A percentile compares a stretch with the other conserved stretches of the same genome.
Conservation (phyloP, 495 filamentous ascomycete genomes). For the Neurospora africana region DNA sequence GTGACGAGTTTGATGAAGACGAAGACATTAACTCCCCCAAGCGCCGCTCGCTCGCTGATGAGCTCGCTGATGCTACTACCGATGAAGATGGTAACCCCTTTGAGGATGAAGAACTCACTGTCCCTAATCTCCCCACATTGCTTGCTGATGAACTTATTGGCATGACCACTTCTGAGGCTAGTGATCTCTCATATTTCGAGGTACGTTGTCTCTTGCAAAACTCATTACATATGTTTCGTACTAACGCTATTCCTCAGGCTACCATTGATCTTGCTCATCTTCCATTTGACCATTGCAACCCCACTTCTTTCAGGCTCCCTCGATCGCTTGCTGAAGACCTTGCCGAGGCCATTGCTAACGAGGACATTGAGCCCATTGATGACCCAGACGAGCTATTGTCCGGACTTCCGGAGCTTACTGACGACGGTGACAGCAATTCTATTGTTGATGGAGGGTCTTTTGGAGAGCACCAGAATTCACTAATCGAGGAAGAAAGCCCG, state of each 20-base stretch:
- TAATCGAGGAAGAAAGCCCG: neutral
- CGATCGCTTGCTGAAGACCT: neutral
- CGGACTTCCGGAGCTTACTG: neutral
- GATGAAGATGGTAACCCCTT: neutral
- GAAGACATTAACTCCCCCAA: neutral
- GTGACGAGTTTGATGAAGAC: neutral
- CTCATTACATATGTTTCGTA: neutral
- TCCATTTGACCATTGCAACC: neutral
- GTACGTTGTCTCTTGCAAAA: neutral
- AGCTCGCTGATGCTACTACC: neutral
- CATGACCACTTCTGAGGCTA: neutral
- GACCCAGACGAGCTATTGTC: neutral
- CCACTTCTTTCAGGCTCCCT: neutral
- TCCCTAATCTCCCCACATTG: neutral
- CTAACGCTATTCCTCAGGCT: neutral
- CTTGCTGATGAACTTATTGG: neutral
- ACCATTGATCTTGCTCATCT: neutral
- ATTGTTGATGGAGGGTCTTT: neutral
- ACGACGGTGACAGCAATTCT: neutral
- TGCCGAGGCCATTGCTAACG: neutral
- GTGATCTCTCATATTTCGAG: neutral
- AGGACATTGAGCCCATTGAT: neutral
- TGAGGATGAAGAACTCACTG: neutral
- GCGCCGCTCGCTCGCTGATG: neutral
- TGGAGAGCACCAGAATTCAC: neutral